These are phyloP conservation scores for Coniochaeta pulveracea DNA, from an alignment of 2,329 filamentous ascomycete genomes.

Conservation along the genomic window DNA sequence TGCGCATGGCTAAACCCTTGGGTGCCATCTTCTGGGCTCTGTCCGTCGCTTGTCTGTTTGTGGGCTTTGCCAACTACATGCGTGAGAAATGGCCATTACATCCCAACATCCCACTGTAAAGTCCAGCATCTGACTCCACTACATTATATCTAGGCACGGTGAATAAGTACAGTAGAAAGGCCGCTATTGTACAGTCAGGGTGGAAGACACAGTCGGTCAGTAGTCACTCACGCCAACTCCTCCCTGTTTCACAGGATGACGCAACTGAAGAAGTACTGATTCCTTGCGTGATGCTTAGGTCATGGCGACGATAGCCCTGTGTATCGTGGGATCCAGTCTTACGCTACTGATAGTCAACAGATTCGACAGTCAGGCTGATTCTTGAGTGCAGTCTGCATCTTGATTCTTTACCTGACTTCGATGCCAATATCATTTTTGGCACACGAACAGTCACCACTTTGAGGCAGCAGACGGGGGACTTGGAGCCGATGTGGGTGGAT, in stretches of 20 bases:
- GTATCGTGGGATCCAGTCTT: conserved; percentile 55
- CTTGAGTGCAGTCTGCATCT: too few species aligned
- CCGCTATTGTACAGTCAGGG: conserved; percentile 82
- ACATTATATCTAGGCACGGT: conserved; percentile 41
- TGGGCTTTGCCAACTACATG: conserved; percentile 81
- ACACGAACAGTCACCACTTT: too few species aligned
- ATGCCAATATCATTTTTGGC: too few species aligned
- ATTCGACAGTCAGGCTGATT: too few species aligned
- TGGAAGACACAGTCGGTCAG: conserved; percentile 80
- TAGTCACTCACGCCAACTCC: too few species aligned
- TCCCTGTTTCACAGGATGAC: neutral
- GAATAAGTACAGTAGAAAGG: conserved; percentile 66
- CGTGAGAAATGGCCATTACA: conserved; percentile 30
- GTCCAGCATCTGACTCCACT: neutral
- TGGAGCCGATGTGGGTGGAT: too few species aligned
- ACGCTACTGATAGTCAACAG: conserved; percentile 44
- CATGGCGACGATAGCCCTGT: conserved; percentile 47
- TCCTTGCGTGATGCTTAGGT: conserved; percentile 29
- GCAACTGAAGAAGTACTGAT: neutral
- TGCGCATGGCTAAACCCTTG: conserved; percentile 68
- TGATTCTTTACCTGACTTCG: too few species aligned
- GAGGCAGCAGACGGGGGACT: too few species aligned
- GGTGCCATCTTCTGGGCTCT: conserved; percentile 83
- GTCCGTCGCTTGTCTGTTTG: conserved; percentile 61
- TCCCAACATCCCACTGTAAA: neutral